Evolutionary conservation across 768 basidiomycete species (phyloP), one percentile per base, ranked within the genome.

Genomic region (Kwoniella botswanensis): DNA sequence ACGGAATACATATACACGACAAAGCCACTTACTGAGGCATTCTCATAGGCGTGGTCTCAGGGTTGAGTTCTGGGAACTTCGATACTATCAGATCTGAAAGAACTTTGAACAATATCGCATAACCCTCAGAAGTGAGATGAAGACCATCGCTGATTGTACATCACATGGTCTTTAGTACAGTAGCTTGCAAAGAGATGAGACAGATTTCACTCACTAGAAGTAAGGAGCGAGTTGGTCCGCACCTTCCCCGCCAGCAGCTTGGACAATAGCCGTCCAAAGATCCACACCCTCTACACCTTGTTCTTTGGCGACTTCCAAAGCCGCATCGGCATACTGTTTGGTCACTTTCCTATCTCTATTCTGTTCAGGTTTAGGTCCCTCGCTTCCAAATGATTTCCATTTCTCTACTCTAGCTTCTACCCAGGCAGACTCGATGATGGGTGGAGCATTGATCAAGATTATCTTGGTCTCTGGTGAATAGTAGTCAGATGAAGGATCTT

Each of bases 361-460:
- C 65, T 88, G 84, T 55, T 78, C 84, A 59, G 85, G 70, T 18
- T 89, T 87, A 10, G 88, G 88, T 66, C 86, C 84, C 56, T 88
- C 86, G 18, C 85, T 82, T 29, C 84, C 84, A 55, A 90, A 84
- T 76, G 88, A 87, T 55, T 85, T 87, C 50, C 76, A 78, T 75
- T 91, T 86, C 70, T 88, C 88, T 74, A 86, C 75, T 5, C 88
- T 88, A 76, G 90, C 57, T n/a, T 65, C 58, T 15, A 62, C 57
- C 63, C 72, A 44, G 15, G 61, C 54, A 52, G 24, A 56, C 5
- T 68, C 67, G 22, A 78, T 91, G 64, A 93, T 87, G 2, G 94
- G 94, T 4, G 94, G 92, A 13, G 94, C 92, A 15, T 92, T 92
- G 68, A 95, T 88, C 67, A 98, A 86, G 63, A 97, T 84, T 75